Base-by-base conservation (phyloP, 768 basidiomycete genomes). In the Agrocybe pediades region DNA sequence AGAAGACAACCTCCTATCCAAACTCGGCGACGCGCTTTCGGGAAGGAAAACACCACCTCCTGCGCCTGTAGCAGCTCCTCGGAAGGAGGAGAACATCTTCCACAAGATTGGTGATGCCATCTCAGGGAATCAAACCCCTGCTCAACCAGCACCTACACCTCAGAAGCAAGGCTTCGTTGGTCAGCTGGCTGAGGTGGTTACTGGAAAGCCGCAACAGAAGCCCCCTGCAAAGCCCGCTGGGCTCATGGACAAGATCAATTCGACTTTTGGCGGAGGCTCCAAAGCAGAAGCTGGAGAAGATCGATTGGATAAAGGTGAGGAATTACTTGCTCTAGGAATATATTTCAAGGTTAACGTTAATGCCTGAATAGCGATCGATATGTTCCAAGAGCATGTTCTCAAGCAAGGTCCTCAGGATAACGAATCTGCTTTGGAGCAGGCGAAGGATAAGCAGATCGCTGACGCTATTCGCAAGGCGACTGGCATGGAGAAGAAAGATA, bases 401-500 rank as follows among this genome's bases (percentile, higher is more conserved):
- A 62, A 62, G 40, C 43, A 67, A 47, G 73, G 71, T 13, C 54
- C 64, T 15, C 73, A 74, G 57, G 44, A 63, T 24, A 62, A 73
- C 60, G 73, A 74, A 55, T 67, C 68, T 15, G 67, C 69, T 0
- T n/a, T 64, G 19, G 72, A 73, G 59, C 69, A 74, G 50, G 55
- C 61, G 43, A 73, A 74, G 59, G 71, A 73, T 52, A 64, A 67
- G 53, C 56, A 62, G 49, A 71, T 73, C 51, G 64, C 66, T 24
- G 61, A 70, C 44, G 52, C 65, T 13, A 68, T 73, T 45, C 61
- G 69, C 29, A 41, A 46, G n/a, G 40, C 54, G 7, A 33, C 60
- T 3, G 58, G 58, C 21, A 40, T n/a, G 2, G 25, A 57, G n/a
- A 57, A 58, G 54, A 58, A 55, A 27, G 33, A 57, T 15, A 46